Conservation (phyloP, 1,284 basidiomycete genomes). For the Heterobasidion occidentale region DNA sequence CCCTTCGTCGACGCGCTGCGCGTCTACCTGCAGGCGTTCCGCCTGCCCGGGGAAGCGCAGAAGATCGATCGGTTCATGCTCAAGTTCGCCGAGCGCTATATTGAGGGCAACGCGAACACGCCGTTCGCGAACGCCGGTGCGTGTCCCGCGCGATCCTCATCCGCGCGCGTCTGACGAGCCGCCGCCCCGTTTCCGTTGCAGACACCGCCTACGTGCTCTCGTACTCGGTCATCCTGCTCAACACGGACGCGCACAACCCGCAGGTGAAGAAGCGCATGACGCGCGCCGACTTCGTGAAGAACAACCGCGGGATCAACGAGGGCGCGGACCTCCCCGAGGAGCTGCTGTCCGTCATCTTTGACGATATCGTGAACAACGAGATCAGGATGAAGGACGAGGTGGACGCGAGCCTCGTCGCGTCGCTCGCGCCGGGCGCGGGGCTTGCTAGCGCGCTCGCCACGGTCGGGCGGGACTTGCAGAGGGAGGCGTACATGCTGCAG, state of each 20-base stretch:
- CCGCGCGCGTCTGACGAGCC: background rate
- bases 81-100: slow-evolving; percentile 94
- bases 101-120: slow-evolving; percentile 76
- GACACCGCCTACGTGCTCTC: slow-evolving; percentile 92
- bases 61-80: slow-evolving; percentile 99
- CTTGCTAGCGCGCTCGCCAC: slow-evolving; percentile 76
- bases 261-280: slow-evolving; percentile 93
- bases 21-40: slow-evolving; percentile 86
- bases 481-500: slow-evolving; percentile 90
- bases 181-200: slow-evolving; percentile 19
- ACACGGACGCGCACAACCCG: slow-evolving; percentile 93
- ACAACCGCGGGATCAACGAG: slow-evolving; percentile 94
- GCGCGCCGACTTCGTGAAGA: slow-evolving; percentile 82
- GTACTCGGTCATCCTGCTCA: slow-evolving; percentile 90
- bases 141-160: slow-evolving; percentile 10
- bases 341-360: slow-evolving; percentile 69
- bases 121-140: slow-evolving; percentile 79
- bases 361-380: slow-evolving; percentile 87
- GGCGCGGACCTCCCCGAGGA: slow-evolving; percentile 83
- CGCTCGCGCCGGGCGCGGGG: slow-evolving; percentile 47
- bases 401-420: slow-evolving; percentile 41
- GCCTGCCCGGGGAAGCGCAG: slow-evolving; percentile 91
- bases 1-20: slow-evolving; percentile 86
- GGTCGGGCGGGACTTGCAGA: slow-evolving; percentile 88
- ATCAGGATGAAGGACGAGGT: slow-evolving; percentile 98